phyloP scores from a whole-genome alignment of 805 yeast species.

The Wickerhamiella cacticola region DNA sequence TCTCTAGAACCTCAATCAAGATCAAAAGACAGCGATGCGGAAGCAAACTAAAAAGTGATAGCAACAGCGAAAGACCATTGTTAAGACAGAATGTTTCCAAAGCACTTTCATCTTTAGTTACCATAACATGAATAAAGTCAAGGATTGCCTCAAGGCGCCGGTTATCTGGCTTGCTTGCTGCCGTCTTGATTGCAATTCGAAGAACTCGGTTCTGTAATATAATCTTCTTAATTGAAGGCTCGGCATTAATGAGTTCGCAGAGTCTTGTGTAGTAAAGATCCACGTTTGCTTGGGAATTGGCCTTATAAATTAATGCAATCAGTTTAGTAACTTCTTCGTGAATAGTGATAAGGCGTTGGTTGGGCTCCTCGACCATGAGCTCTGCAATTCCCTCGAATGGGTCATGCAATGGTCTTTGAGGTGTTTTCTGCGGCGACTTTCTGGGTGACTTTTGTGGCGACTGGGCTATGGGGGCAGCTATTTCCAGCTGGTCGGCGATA shows the following conservation, averaged over 20 bases:
- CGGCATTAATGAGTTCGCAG: conserved; percentile 19
- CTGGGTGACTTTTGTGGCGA: neutral
- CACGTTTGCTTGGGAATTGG: conserved; percentile 10
- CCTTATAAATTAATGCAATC: neutral
- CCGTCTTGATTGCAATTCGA: conserved; percentile 12
- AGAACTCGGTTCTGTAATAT: conserved; percentile 16
- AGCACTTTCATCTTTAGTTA: conserved; percentile 13
- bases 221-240: conserved; percentile 16
- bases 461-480: conserved; percentile 16
- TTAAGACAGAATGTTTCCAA: conserved; percentile 20
- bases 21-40: conserved; percentile 4
- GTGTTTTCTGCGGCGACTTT: neutral
- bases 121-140: conserved; percentile 16
- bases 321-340: conserved; percentile 20
- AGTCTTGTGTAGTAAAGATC: conserved; percentile 17
- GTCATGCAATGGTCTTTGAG: conserved; percentile 23
- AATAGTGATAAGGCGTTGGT: conserved; percentile 17
- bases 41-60: neutral
- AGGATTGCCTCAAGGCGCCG: conserved; percentile 14
- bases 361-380: conserved; percentile 28
- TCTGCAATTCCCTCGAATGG: conserved; percentile 33
- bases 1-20: neutral
- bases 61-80: conserved; percentile 17
- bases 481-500: conserved; percentile 32
- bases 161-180: neutral